A percentile compares a stretch with the other conserved stretches of the same genome.
Evolutionary conservation across 1,284 basidiomycete species (phyloP).

Genomic region (Chalciporus sp.): DNA sequence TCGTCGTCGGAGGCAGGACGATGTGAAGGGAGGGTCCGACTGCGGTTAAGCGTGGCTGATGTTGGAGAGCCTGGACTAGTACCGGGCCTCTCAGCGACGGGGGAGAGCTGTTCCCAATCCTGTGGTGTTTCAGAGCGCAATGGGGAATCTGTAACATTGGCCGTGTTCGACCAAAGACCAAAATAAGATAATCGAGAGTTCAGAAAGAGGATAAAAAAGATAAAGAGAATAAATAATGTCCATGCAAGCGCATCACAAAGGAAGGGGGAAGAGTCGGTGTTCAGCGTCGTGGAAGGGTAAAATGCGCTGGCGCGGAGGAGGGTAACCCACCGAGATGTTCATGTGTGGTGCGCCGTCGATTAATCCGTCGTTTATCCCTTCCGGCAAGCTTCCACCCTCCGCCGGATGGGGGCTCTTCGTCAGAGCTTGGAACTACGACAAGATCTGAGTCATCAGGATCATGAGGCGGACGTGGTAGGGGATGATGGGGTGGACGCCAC

Average conservation of each 20-base stretch:
- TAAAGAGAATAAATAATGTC: neutral
- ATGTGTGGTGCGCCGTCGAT: conserved; percentile 57
- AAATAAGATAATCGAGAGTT: conserved; percentile 5
- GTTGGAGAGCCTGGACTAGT: conserved; percentile 26
- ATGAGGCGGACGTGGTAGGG: conserved; percentile 10
- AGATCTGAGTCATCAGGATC: conserved; percentile 39
- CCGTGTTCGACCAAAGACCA: conserved; percentile 7
- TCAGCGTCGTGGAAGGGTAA: conserved; percentile 33
- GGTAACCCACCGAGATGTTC: conserved; percentile 51
- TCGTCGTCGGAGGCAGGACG: conserved; percentile 39
- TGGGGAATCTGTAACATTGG: conserved; percentile 20
- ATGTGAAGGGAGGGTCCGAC: conserved; percentile 60
- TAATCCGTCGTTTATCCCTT: conserved; percentile 42
- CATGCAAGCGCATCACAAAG: conserved; percentile 1
- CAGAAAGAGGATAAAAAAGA: neutral
- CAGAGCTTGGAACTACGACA: conserved; percentile 43
- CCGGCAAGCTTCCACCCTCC: conserved; percentile 53
- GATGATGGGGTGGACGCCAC: conserved; percentile 26
- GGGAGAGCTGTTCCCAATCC: conserved; percentile 40
- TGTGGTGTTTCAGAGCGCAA: conserved; percentile 15
- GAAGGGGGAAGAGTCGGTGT: conserved; percentile 18
- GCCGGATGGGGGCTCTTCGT: conserved; percentile 44
- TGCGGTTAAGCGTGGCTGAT: conserved; percentile 44
- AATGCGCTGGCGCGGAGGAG: conserved; percentile 37
- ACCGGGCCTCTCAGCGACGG: conserved; percentile 44